Percentiles rank a stretch among this genome's conserved stretches.
phyloP scores from a whole-genome alignment of 176 grass and related monocot species.

The Microstegium vimineum region DNA sequence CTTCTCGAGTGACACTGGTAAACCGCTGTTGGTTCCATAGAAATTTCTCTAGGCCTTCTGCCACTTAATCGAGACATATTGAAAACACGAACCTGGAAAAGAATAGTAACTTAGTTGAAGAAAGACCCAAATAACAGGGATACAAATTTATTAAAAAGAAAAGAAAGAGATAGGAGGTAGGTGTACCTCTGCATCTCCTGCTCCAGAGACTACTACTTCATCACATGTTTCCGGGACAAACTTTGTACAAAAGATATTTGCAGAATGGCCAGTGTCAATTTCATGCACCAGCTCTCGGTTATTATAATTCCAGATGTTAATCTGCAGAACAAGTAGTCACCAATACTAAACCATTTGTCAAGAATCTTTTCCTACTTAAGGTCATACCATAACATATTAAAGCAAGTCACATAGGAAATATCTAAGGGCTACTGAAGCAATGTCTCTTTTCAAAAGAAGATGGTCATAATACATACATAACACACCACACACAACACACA shows the following conservation, averaged over 20 bases:
- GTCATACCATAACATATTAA: background rate
- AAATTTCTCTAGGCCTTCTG: conserved; percentile 60
- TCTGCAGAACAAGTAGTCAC: conserved; percentile 50
- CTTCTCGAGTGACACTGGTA: conserved; percentile 91
- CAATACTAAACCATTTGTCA: background rate
- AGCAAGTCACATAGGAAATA: conserved; percentile 16
- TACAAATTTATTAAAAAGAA: background rate
- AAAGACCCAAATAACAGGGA: background rate
- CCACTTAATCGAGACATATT: conserved; percentile 74
- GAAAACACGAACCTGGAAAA: conserved; percentile 86
- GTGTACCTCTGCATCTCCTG: conserved; percentile 85
- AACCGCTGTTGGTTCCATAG: conserved; percentile 61
- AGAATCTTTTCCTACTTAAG: conserved; percentile 10
- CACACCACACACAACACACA: too few species aligned
- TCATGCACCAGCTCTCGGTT: conserved; percentile 65
- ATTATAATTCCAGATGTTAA: conserved; percentile 86
- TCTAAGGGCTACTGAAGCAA: background rate
- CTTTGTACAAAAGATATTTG: conserved; percentile 94
- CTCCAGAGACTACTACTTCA: conserved; percentile 83
- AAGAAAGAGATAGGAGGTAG: background rate
- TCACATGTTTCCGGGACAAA: conserved; percentile 91
- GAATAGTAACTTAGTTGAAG: conserved; percentile 32
- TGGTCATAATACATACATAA: too few species aligned
- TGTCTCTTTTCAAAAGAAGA: conserved; percentile 3
- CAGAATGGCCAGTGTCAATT: conserved; percentile 83